Conservation (phyloP, 106 monocot genomes). For the Acorus calamus region DNA sequence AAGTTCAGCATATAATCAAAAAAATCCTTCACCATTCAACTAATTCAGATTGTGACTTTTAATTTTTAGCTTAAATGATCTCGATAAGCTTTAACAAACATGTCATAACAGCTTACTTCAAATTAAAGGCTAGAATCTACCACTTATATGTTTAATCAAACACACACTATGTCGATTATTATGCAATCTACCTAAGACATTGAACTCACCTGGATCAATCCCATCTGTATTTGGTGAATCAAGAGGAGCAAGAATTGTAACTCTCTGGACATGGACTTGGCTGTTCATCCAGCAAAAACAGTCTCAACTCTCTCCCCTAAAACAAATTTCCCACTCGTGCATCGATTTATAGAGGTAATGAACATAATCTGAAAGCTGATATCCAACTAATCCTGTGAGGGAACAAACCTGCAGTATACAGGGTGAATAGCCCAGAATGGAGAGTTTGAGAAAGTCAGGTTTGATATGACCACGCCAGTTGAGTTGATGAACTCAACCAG, state of each 20-base stretch:
- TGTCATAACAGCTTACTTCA: no score
- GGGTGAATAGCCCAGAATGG: conserved; percentile 94
- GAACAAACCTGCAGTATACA: conserved; percentile 87
- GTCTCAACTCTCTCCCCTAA: conserved; percentile 23
- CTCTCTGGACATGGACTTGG: conserved; percentile 57
- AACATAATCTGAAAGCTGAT: conserved; percentile 3
- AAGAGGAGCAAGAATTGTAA: conserved; percentile 71
- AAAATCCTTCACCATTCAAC: no score
- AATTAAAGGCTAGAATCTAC: no score
- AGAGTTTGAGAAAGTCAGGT: conserved; percentile 79
- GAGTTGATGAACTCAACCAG: conserved; percentile 80
- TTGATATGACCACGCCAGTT: conserved; percentile 66
- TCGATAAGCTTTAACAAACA: no score
- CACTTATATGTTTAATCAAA: no score
- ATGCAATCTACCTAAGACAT: not conserved
- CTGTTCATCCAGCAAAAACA: conserved; percentile 61
- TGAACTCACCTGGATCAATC: conserved; percentile 63
- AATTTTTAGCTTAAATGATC: no score
- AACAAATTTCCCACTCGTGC: conserved; percentile 5
- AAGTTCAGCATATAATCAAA: no score
- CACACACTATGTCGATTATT: not conserved
- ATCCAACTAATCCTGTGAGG: conserved; percentile 1
- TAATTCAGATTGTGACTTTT: no score
- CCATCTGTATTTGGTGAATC: conserved; percentile 91
- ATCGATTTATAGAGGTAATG: conserved; percentile 14